Base-by-base conservation (phyloP, 1,284 basidiomycete species). In the Lignosus rhinocerotis region DNA sequence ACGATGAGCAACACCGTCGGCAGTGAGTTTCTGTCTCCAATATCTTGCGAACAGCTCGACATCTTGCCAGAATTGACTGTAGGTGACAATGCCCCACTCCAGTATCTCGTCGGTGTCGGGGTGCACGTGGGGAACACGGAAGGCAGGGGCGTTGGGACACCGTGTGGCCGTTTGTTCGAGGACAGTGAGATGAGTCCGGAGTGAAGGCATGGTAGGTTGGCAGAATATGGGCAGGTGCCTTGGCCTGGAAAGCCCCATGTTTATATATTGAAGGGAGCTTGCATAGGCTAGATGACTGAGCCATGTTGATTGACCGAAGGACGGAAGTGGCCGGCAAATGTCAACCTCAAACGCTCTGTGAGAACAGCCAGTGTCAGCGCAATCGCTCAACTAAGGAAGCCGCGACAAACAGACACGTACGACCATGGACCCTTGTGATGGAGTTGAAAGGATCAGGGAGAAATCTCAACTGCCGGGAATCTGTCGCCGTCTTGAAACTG, bases 31-130 rank as follows among this genome's bases (percentile, higher is more conserved):
- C 14, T 70, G 71, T 39, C 76, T 75, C 82, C 87, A 90, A 67
- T 86, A 77, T 45, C 74, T 73, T 32, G 85, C 84, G 56, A 76
- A 78, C 42, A 74, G 66, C 62, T 85, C 79, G 65, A 87, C 81
- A 56, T 87, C 84, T 33, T 67, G 57, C 52, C 74, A 75, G 71
- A 87, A 86, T 63, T 81, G 78, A 5, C 53, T 66, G 68, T 84
- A 87, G 51, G 80, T 79, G 60, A 87, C 75, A 42, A 78, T 63
- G 32, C 71, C 68, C 85, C 85, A 87, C 44, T 75, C 69, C 36
- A 69, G 66, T 51, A 78, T 69, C 39, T 71, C 66, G 17, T 69
- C 66, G 21, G 75, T 72, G 41, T 67, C 60, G 16, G 75, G 63
- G 63, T 78, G 73, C 44, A 75, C 56, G 60, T 70, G 67, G 14